Conservation (phyloP, 805 yeast genomes). For the Suhomyces sp. region DNA sequence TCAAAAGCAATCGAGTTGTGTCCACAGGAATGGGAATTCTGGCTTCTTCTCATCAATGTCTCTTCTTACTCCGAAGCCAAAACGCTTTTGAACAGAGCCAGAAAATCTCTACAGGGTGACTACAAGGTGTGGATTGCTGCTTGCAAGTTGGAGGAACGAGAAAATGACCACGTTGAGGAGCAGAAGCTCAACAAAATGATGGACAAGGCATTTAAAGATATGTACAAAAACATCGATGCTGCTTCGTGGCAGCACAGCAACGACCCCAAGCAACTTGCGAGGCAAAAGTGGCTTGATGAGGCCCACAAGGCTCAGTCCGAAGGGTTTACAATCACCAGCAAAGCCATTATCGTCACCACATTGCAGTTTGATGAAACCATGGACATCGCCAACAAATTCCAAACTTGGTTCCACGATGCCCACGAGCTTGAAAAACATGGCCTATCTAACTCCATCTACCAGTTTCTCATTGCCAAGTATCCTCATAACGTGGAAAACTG, state of each 20-base stretch:
- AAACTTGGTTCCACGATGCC: conserved; percentile 29
- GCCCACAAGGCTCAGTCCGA: conserved; percentile 55
- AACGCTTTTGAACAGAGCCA: conserved; percentile 54
- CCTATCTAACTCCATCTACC: conserved; percentile 48
- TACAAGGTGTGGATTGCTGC: conserved; percentile 68
- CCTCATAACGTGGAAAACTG: conserved; percentile 51
- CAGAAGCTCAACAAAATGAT: conserved; percentile 48
- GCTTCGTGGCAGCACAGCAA: neutral
- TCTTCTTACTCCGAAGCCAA: conserved; percentile 50
- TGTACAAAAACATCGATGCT: conserved; percentile 1
- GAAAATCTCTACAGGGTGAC: conserved; percentile 49
- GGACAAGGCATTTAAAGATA: conserved; percentile 45
- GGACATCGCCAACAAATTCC: conserved; percentile 15
- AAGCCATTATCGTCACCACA: conserved; percentile 49
- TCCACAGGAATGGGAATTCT: conserved; percentile 61
- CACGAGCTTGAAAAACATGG: conserved; percentile 10
- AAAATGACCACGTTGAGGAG: conserved; percentile 41
- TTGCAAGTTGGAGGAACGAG: conserved; percentile 60
- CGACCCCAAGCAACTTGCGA: conserved; percentile 22
- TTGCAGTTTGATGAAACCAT: conserved; percentile 25
- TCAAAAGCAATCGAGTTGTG: conserved; percentile 65
- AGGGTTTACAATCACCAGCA: conserved; percentile 45
- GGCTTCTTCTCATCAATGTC: conserved; percentile 56
- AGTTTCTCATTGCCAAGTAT: conserved; percentile 41
- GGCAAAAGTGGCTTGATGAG: conserved; percentile 50